Percentiles rank a stretch among this genome's conserved stretches.
Evolutionary conservation across 805 yeast genomes (phyloP).

Genomic region (Maudiozyma pseudohumilis): DNA sequence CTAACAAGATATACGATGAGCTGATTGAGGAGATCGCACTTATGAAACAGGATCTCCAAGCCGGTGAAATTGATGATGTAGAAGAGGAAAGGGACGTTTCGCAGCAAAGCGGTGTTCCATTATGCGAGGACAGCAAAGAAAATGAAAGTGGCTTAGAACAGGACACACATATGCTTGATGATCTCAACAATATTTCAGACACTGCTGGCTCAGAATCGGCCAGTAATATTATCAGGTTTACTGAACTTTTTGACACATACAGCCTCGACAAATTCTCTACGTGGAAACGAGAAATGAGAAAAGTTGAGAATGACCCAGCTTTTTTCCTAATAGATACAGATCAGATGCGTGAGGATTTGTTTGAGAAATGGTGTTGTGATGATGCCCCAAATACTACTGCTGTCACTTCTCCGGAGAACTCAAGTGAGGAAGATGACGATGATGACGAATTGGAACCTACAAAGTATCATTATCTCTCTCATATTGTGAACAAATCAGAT

Average conservation of each 20-base stretch:
- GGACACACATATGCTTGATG: not conserved
- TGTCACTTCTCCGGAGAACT: not conserved
- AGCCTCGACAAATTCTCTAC: conserved; percentile 35
- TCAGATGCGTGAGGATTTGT: conserved; percentile 30
- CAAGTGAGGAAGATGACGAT: not conserved
- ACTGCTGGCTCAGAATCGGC: too few species aligned
- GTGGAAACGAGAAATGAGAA: conserved; percentile 39
- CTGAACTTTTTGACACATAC: conserved; percentile 27
- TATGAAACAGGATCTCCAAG: conserved; percentile 9
- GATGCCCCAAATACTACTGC: not conserved
- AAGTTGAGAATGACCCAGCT: conserved; percentile 34
- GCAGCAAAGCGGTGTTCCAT: not conserved
- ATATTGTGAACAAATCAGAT: conserved; percentile 20
- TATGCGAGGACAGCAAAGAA: not conserved
- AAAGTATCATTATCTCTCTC: conserved; percentile 26
- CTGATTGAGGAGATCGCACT: conserved; percentile 10
- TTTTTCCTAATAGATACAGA: conserved; percentile 31
- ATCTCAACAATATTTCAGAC: not conserved
- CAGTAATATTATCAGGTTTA: conserved; percentile 19
- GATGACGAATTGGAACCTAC: conserved; percentile 19
- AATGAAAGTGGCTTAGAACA: not conserved
- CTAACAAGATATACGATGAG: conserved; percentile 12
- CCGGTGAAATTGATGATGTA: not conserved
- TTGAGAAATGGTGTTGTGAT: conserved; percentile 44
- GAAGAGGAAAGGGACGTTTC: not conserved